Conservation (phyloP, 306 rosid species). For the Glycine latifolia region DNA sequence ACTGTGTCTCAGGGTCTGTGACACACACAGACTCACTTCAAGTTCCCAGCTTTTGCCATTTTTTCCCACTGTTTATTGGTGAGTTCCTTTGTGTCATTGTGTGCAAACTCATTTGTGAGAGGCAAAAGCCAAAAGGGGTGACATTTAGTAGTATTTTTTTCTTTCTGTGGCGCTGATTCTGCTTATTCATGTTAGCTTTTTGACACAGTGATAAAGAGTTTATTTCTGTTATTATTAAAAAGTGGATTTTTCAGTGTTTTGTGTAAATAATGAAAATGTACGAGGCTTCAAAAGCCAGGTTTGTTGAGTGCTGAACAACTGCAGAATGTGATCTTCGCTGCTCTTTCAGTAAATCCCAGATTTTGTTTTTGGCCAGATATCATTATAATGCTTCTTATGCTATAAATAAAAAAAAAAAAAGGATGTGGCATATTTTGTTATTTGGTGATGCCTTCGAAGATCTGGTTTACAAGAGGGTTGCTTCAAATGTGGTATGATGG, state of each 20-base stretch:
- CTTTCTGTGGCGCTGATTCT: not conserved
- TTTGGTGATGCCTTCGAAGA: not conserved
- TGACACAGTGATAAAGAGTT: no score
- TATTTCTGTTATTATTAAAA: not conserved
- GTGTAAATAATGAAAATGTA: constrained; percentile 27
- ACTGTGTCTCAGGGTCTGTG: constrained; percentile 38
- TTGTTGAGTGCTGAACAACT: constrained; percentile 1
- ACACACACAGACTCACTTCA: constrained; percentile 41
- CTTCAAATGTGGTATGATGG: not conserved
- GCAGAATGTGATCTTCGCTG: not conserved
- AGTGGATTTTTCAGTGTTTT: not conserved
- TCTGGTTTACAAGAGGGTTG: not conserved
- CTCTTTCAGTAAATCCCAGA: constrained; percentile 6
- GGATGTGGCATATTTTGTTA: not conserved
- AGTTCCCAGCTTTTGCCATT: constrained; percentile 47
- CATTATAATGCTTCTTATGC: not conserved
- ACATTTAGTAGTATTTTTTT: not conserved
- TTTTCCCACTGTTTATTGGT: constrained; percentile 55
- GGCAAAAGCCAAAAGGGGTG: not conserved
- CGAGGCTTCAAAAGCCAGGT: constrained; percentile 9
- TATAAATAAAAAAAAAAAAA: not conserved
- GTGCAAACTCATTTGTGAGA: not conserved
- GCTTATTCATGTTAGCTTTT: no score
- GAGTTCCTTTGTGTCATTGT: constrained; percentile 36
- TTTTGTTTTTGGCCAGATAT: constrained; percentile 14